phyloP scores from a whole-genome alignment of 2,329 filamentous ascomycete genomes.

The Monilinia fructigena region DNA sequence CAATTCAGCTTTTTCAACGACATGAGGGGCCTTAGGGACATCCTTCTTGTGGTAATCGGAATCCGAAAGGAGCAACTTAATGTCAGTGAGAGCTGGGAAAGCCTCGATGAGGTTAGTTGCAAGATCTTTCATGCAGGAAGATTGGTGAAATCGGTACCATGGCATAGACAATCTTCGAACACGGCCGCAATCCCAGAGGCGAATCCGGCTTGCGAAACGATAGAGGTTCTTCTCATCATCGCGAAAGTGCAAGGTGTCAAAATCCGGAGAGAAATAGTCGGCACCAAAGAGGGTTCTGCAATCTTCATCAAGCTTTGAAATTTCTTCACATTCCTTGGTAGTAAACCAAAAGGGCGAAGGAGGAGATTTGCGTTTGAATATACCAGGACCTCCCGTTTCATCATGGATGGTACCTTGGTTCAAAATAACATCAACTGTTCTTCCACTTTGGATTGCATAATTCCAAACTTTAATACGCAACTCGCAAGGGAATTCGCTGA shows the following conservation, averaged over 20 bases:
- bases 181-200: neutral
- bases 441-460: neutral
- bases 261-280: constrained; percentile 5
- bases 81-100: neutral
- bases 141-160: neutral
- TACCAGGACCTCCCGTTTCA: neutral
- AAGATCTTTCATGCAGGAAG: neutral
- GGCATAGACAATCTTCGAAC: neutral
- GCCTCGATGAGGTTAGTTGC: neutral
- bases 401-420: neutral
- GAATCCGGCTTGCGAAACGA: neutral
- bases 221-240: neutral
- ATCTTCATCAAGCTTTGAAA: neutral
- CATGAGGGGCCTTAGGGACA: neutral
- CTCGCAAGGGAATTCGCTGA: neutral
- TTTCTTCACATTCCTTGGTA: neutral
- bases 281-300: neutral
- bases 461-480: constrained; percentile 9
- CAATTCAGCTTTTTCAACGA: neutral
- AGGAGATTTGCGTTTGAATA: constrained; percentile 1
- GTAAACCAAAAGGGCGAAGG: constrained; percentile 7
- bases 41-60: neutral
- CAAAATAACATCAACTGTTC: neutral
- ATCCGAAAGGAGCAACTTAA: neutral
- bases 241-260: constrained; percentile 14